These are phyloP conservation scores for Ilex asprella DNA, from an alignment of 257 asterid genomes.

Conservation along the genomic window DNA sequence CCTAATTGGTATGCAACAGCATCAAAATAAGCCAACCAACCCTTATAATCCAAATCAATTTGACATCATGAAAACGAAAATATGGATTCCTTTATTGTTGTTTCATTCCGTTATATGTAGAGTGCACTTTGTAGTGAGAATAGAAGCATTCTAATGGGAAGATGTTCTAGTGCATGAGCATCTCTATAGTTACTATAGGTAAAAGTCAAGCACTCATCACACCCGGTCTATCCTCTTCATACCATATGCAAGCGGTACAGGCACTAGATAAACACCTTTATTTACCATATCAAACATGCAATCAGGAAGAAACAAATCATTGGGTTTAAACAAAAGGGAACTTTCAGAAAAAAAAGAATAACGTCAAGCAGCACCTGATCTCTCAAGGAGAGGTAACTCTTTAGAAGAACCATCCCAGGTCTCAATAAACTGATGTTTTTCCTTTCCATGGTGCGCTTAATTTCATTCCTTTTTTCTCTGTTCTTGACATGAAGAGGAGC, in stretches of 20 bases:
- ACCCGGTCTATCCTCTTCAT: too few species aligned
- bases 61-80: background rate
- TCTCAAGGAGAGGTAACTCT: slow-evolving; percentile 34
- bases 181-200: too few species aligned
- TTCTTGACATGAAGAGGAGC: slow-evolving; percentile 36
- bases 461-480: slow-evolving; percentile 37
- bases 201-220: too few species aligned
- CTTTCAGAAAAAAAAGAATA: background rate
- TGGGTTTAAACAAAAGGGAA: background rate
- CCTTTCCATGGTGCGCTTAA: slow-evolving; percentile 28
- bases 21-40: background rate
- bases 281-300: background rate
- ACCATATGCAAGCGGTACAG: background rate
- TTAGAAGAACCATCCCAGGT: slow-evolving; percentile 75
- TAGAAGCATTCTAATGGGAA: too few species aligned
- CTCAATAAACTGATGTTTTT: slow-evolving; percentile 26
- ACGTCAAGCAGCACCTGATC: slow-evolving; percentile 49
- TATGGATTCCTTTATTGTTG: background rate
- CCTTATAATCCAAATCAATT: background rate
- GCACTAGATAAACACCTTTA: background rate
- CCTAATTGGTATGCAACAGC: background rate
- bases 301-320: background rate
- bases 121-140: too few species aligned
- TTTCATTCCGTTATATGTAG: too few species aligned
- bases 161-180: too few species aligned